These are phyloP conservation scores for Albugo candida DNA, from an alignment of 352 stramenopile species.

Conservation along the genomic window DNA sequence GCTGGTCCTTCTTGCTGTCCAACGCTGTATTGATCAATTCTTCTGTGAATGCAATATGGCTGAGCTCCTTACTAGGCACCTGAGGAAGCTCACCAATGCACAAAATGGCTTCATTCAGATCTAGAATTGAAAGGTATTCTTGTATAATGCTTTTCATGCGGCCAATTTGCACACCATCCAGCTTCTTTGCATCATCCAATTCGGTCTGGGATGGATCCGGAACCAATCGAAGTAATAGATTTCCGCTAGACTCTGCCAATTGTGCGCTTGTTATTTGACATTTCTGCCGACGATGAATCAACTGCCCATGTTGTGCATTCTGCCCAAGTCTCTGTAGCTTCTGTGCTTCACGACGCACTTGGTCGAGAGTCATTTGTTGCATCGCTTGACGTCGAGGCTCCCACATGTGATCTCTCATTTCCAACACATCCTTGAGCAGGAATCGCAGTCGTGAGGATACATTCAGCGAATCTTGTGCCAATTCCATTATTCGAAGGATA, in stretches of 20 bases:
- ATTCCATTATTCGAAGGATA: conserved; percentile 65
- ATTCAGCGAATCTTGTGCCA: conserved; percentile 39
- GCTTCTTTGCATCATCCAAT: conserved; percentile 1
- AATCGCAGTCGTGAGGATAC: conserved; percentile 60
- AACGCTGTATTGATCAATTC: conserved; percentile 45
- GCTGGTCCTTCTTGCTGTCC: conserved; percentile 53
- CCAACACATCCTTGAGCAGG: conserved; percentile 63
- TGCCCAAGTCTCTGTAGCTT: conserved; percentile 71
- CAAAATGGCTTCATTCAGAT: conserved; percentile 48
- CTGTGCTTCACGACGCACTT: conserved; percentile 63
- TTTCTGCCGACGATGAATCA: conserved; percentile 51
- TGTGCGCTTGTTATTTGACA: conserved; percentile 57
- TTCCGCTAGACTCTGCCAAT: conserved; percentile 48
- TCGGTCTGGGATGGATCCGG: not conserved
- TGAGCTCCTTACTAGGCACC: conserved; percentile 19
- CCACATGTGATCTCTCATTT: conserved; percentile 76
- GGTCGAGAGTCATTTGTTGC: conserved; percentile 72
- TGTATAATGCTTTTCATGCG: conserved; percentile 78
- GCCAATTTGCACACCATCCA: conserved; percentile 22
- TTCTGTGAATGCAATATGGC: conserved; percentile 23
- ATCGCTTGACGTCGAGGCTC: conserved; percentile 64
- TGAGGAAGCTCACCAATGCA: conserved; percentile 52
- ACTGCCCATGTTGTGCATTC: conserved; percentile 72
- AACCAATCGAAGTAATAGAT: no score
- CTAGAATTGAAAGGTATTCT: conserved; percentile 60